Conservation (phyloP, 2,329 filamentous ascomycete genomes). For the Diaporthe helianthi region DNA sequence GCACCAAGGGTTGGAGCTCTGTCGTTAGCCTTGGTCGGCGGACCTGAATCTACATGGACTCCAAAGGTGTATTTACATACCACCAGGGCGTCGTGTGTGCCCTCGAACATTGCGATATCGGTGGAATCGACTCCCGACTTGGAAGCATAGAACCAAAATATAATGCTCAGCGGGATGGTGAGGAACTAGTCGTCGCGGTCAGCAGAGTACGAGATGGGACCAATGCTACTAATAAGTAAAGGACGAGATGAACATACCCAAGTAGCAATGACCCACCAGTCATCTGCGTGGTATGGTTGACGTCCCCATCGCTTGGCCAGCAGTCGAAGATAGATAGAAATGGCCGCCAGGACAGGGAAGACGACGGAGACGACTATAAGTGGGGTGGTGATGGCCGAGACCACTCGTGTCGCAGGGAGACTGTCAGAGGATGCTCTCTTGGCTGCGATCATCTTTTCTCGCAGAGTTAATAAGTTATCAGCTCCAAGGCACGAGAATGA, state of each 20-base stretch:
- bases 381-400: not conserved
- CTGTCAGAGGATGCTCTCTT: not conserved
- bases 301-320: not conserved
- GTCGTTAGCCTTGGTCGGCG: not conserved
- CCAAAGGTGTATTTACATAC: not conserved
- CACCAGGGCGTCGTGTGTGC: not conserved
- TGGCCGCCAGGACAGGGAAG: conserved; percentile 4
- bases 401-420: not conserved
- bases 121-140: not conserved
- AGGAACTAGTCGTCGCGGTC: not conserved
- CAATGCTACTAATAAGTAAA: too few species aligned
- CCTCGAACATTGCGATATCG: not conserved
- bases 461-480: too few species aligned
- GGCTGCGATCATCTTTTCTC: not conserved
- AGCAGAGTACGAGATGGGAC: too few species aligned
- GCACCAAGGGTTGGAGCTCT: fast-evolving
- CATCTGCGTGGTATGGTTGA: not conserved
- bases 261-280: conserved; percentile 7
- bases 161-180: not conserved
- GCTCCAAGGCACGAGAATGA: not conserved
- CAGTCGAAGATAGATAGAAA: not conserved
- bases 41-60: not conserved
- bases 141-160: not conserved
- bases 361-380: conserved; percentile 1
- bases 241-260: too few species aligned